A percentile compares a stretch with the other conserved stretches of the same genome.
phyloP scores from a whole-genome alignment of 1,139 yeast genomes.

The Ashbya aceris region DNA sequence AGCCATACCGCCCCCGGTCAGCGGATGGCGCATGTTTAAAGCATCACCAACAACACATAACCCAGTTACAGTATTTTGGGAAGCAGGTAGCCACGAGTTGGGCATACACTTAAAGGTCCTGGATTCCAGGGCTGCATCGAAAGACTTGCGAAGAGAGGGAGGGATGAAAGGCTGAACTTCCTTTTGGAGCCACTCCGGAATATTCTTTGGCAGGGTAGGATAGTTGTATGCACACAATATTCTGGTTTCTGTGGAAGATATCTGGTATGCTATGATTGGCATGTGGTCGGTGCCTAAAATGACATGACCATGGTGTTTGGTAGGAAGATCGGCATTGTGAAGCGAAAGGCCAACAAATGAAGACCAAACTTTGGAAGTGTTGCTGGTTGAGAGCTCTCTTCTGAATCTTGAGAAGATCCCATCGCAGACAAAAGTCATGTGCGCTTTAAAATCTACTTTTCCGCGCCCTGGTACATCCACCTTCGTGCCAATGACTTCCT shows the following conservation, averaged over 20 bases:
- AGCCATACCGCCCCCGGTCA: slow-evolving; percentile 99
- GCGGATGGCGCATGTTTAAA: slow-evolving; percentile 94
- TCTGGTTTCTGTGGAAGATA: slow-evolving; percentile 73
- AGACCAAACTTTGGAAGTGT: slow-evolving; percentile 62
- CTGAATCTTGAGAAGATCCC: slow-evolving; percentile 94
- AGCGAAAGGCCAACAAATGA: slow-evolving; percentile 82
- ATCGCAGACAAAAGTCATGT: slow-evolving; percentile 74
- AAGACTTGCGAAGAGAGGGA: slow-evolving; percentile 50
- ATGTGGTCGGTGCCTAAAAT: slow-evolving; percentile 70
- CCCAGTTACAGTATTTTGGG: slow-evolving; percentile 59
- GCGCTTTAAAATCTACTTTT: slow-evolving; percentile 40
- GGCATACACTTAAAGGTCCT: slow-evolving; percentile 80
- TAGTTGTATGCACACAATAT: slow-evolving; percentile 83
- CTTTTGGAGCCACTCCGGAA: slow-evolving; percentile 49
- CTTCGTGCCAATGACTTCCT: slow-evolving; percentile 59
- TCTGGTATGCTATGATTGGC: slow-evolving; percentile 82
- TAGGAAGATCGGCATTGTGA: slow-evolving; percentile 62
- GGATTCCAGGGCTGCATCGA: slow-evolving; percentile 43
- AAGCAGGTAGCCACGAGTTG: slow-evolving; percentile 80
- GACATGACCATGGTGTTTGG: slow-evolving; percentile 78
- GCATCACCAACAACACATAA: slow-evolving; percentile 85
- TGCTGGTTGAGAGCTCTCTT: slow-evolving; percentile 49
- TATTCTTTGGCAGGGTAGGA: slow-evolving; percentile 60
- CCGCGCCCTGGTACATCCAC: slow-evolving; percentile 35
- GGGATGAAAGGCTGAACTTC: slow-evolving; percentile 69